phyloP scores from a whole-genome alignment of 495 filamentous ascomycete genomes.

The Aspergillus cavernicola region DNA sequence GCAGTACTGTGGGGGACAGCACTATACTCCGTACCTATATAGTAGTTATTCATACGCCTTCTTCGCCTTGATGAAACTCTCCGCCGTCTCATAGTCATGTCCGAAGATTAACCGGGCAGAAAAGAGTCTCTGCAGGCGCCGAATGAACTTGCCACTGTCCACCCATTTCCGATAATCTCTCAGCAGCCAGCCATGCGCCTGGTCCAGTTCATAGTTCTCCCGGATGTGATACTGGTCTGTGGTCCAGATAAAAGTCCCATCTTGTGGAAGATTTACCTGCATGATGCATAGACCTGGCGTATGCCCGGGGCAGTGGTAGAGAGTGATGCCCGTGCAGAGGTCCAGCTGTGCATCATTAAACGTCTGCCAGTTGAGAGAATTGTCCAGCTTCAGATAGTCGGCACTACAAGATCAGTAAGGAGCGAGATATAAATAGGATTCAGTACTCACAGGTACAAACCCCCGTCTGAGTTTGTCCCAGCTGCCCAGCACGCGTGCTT shows the following conservation, averaged over 20 bases:
- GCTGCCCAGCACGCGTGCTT: slow-evolving; percentile 47
- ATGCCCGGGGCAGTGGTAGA: slow-evolving; percentile 39
- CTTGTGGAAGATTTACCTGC: slow-evolving; percentile 36
- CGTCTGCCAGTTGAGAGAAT: slow-evolving; percentile 32
- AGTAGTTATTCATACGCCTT: slow-evolving; percentile 18
- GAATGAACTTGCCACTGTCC: slow-evolving; percentile 36
- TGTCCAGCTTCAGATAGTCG: slow-evolving; percentile 7
- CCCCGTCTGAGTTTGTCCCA: slow-evolving; percentile 39
- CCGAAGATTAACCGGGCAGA: slow-evolving; percentile 39
- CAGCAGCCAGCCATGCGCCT: slow-evolving; percentile 42
- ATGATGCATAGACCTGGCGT: slow-evolving; percentile 37
- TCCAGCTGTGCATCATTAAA: slow-evolving; percentile 31
- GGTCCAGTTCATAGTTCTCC: slow-evolving; percentile 32
- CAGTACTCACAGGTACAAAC: slow-evolving; percentile 44
- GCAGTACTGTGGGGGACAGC: no score
- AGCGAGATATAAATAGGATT: no score
- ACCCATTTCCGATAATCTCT: slow-evolving; percentile 43
- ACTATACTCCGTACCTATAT: no score
- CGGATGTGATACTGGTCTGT: slow-evolving; percentile 41
- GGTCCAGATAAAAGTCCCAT: slow-evolving; percentile 43
- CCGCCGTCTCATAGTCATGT: slow-evolving; percentile 27
- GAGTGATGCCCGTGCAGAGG: slow-evolving; percentile 32
- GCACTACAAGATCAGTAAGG: no score
- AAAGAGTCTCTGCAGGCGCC: slow-evolving; percentile 31
- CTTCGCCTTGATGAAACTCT: slow-evolving; percentile 18